These are phyloP conservation scores for Dictyostelium brefeldianum DNA, from an alignment of 78 protist species.

Conservation along the genomic window DNA sequence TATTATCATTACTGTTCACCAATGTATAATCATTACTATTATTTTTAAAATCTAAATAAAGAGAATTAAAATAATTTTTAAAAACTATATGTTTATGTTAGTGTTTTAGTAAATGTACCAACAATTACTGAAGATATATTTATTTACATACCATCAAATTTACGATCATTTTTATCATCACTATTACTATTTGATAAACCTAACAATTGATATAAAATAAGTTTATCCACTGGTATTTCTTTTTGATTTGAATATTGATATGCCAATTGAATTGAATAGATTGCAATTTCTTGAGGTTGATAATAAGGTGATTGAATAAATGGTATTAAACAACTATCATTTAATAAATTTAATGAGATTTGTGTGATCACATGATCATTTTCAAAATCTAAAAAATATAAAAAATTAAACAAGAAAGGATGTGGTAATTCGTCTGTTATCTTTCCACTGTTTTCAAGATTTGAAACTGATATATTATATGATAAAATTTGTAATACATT, in stretches of 20 bases:
- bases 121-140: too few species aligned
- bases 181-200: not conserved
- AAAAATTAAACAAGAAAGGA: not conserved
- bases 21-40: not conserved
- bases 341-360: slow-evolving; percentile 10
- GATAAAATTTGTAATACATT: not conserved
- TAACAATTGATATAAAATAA: not conserved
- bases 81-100: not conserved
- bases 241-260: not conserved
- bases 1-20: too few species aligned
- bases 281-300: slow-evolving; percentile 7
- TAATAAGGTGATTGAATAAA: slow-evolving; percentile 2
- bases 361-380: not conserved
- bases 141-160: not conserved
- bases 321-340: not conserved
- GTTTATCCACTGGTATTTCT: not conserved
- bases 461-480: not conserved
- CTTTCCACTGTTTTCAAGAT: not conserved
- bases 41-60: slow-evolving; percentile 1
- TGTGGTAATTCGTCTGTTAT: not conserved
- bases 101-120: too few species aligned
- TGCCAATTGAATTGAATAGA: not conserved
- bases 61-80: not conserved
- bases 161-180: not conserved
- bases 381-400: slow-evolving; percentile 18